Base-by-base conservation (phyloP, 805 yeast genomes). In the Yamadazyma ubonensis region DNA sequence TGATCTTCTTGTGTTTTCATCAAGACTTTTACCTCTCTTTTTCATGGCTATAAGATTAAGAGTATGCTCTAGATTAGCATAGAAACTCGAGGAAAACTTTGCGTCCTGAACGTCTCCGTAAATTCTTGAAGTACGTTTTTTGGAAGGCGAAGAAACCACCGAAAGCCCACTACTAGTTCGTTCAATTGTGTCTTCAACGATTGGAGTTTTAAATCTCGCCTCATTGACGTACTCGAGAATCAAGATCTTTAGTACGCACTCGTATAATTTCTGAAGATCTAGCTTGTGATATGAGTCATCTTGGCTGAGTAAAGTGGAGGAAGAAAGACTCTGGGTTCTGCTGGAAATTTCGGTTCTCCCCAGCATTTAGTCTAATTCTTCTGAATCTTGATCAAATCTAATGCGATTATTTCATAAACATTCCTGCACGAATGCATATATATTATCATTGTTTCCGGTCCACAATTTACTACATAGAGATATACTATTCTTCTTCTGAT, bases 201-300 rank as follows among this genome's bases (percentile, higher is more conserved):
- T 42, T 6, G 59, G 58, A 11, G 63, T 67, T 37, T 71, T 59
- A 60, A 81, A 83, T 26, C 87, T 59, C 2, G 86, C 86, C 56
- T 81, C 87, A 42, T 73, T 77, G 39, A 75, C 62, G 50, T 83
- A 81, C 34, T 79, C 83, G 14, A 84, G 55, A 9, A 84, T 57
- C 2, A 82, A 55, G 5, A 79, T 58, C 50, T 80, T 78, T 33
- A 83, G 52, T 1, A 81, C 69, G 21, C 74, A 67, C 34, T 70
- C 70, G 48, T 83, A 82, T 3, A 79, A 58, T 21, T 61, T 65
- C 18, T 36, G 22, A 16, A 37, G 21, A 28, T 57, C 61, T 10
- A 57, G 48, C 10, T 48, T 47, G 10, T 50, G 53, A 23, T 52
- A 54, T 5, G 38, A 43, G 6, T 52, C 43, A 30, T 52, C 55